Percentiles rank a stretch among this genome's conserved stretches.
Conservation (phyloP, 2,329 filamentous ascomycete species). For the Botrytis deweyae region DNA sequence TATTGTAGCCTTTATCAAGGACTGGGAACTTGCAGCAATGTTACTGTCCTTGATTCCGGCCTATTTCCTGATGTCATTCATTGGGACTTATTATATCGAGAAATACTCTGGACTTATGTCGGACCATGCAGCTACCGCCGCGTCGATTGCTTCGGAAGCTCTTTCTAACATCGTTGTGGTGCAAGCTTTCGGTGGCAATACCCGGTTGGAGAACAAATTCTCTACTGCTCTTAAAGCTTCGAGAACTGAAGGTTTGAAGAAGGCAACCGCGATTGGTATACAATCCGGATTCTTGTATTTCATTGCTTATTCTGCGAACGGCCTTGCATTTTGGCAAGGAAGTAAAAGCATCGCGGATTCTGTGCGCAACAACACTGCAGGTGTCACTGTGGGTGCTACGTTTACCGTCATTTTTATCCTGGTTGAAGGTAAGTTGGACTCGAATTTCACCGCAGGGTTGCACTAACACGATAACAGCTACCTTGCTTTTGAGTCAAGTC, state of each 20-base stretch:
- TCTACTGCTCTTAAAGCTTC: constrained; percentile 45
- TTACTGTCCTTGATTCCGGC: constrained; percentile 34
- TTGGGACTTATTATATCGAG: constrained; percentile 49
- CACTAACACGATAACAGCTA: constrained; percentile 25
- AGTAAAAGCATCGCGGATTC: constrained; percentile 48
- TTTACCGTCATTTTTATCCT: constrained; percentile 55
- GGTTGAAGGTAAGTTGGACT: constrained; percentile 46
- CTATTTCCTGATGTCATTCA: constrained; percentile 42
- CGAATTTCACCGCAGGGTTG: background rate
- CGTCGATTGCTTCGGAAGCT: constrained; percentile 53
- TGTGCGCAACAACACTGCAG: constrained; percentile 22
- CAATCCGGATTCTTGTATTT: constrained; percentile 48
- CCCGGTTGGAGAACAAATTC: constrained; percentile 51
- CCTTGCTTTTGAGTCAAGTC: constrained; percentile 61
- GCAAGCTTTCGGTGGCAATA: constrained; percentile 52
- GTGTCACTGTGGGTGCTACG: constrained; percentile 39
- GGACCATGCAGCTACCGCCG: constrained; percentile 49
- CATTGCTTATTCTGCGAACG: constrained; percentile 48
- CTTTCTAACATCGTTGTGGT: constrained; percentile 52
- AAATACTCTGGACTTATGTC: constrained; percentile 47
- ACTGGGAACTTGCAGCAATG: constrained; percentile 53
- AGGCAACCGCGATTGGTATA: constrained; percentile 49
- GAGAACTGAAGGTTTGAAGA: constrained; percentile 48
- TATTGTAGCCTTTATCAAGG: constrained; percentile 59
- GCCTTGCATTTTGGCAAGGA: constrained; percentile 59